These are phyloP conservation scores for Daldinia bambusicola DNA, from an alignment of 495 filamentous ascomycete genomes.

Conservation along the genomic window DNA sequence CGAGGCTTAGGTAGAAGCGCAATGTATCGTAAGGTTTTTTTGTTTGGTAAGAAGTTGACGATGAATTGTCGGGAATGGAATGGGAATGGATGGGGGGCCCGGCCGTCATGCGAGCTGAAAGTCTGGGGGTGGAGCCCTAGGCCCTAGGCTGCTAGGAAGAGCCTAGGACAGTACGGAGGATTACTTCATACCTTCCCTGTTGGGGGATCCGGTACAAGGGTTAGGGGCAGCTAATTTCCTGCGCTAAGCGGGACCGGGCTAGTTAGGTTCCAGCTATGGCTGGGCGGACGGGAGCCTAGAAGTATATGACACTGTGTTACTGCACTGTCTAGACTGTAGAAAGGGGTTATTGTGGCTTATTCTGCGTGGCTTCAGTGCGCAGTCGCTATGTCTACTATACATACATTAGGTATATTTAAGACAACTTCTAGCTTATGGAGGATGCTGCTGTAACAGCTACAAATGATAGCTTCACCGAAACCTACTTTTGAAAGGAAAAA, in stretches of 20 bases:
- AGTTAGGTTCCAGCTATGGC: no score
- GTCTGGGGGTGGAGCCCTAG: conserved; percentile 1
- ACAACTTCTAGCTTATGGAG: no score
- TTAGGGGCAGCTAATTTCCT: conserved; percentile 7
- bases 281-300: no score
- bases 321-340: no score
- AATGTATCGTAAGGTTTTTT: conserved; percentile 23
- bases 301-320: no score
- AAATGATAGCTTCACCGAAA: no score
- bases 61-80: background rate
- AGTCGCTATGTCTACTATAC: no score
- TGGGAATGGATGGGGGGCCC: background rate
- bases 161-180: conserved; percentile 4
- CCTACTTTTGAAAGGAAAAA: no score
- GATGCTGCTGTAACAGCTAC: no score
- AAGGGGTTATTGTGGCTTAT: background rate
- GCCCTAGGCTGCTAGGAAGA: background rate
- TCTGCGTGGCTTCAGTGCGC: background rate
- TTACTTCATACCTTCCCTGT: conserved; percentile 25
- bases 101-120: conserved; percentile 22
- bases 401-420: no score
- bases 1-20: background rate
- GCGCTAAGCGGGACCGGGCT: conserved; percentile 25
- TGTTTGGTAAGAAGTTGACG: background rate
- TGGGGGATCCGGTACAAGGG: conserved; percentile 9